These are phyloP conservation scores for Tetrahymena thermophila DNA, from an alignment of 73 alveolate genomes.

Conservation along the genomic window DNA sequence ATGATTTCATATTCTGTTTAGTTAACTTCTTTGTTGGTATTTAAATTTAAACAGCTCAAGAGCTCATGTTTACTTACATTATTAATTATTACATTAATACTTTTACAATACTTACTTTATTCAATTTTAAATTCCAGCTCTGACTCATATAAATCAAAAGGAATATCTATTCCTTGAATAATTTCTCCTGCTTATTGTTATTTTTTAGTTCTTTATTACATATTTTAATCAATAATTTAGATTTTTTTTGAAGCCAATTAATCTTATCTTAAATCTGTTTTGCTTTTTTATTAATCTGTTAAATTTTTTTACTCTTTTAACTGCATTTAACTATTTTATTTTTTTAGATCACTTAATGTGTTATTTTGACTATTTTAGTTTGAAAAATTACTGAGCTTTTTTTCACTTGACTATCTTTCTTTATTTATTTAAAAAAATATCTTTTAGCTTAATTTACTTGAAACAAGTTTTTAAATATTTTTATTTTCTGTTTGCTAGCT, in stretches of 20 bases:
- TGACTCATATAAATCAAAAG: not conserved
- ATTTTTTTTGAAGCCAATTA: too few species aligned
- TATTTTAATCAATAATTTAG: too few species aligned
- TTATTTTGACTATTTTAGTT: too few species aligned
- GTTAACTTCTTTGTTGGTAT: not conserved
- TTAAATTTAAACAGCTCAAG: not conserved
- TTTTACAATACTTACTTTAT: not conserved
- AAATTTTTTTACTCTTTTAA: not conserved
- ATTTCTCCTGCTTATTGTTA: not conserved
- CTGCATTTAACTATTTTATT: not conserved
- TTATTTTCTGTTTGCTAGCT: not conserved
- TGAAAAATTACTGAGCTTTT: not conserved
- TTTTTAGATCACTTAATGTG: not conserved
- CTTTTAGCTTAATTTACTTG: not conserved
- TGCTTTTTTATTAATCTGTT: too few species aligned
- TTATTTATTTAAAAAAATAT: too few species aligned
- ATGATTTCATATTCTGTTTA: not conserved
- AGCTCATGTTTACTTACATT: not conserved
- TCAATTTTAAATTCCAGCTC: not conserved
- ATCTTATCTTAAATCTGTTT: not conserved
- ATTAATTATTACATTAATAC: not conserved
- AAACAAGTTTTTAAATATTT: too few species aligned
- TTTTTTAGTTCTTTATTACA: not conserved
- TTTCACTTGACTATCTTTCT: not conserved
- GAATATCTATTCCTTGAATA: not conserved